Conservation (phyloP, 306 rosid species). For the Cucurbita moschata region DNA sequence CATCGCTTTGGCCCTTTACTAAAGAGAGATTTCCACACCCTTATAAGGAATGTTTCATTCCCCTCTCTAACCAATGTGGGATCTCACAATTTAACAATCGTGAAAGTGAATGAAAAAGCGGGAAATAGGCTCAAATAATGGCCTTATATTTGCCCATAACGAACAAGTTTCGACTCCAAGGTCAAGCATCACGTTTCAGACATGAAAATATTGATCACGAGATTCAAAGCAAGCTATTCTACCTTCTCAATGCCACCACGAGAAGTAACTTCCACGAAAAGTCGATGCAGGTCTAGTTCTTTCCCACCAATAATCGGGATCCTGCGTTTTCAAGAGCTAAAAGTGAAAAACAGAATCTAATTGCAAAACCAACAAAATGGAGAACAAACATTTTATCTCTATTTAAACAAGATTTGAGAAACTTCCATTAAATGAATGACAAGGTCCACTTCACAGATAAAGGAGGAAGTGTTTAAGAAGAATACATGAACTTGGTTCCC, state of each 20-base stretch:
- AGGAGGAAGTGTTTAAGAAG: neutral
- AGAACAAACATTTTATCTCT: too few species aligned
- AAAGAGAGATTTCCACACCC: too few species aligned
- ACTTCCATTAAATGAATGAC: neutral
- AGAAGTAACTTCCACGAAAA: conserved; percentile 64
- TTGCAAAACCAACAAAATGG: neutral
- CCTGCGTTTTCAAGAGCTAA: conserved; percentile 22
- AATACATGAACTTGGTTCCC: conserved; percentile 83
- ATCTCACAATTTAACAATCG: neutral
- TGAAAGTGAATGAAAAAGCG: neutral
- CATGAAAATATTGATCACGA: neutral
- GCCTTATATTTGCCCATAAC: neutral
- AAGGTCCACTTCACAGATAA: neutral
- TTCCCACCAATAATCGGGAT: conserved; percentile 72
- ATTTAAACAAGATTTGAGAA: neutral
- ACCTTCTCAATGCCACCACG: conserved; percentile 81
- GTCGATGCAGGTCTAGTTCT: conserved; percentile 63
- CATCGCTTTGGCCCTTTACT: too few species aligned
- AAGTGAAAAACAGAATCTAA: conserved; percentile 4
- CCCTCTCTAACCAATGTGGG: too few species aligned
- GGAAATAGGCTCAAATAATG: neutral
- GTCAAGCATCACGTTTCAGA: neutral
- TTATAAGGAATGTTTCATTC: too few species aligned
- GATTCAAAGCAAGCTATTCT: conserved; percentile 1
- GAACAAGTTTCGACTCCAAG: neutral